Evolutionary conservation across 2,329 filamentous ascomycete genomes (phyloP).

Genomic region (Aspergillus oerlinghausenensis): DNA sequence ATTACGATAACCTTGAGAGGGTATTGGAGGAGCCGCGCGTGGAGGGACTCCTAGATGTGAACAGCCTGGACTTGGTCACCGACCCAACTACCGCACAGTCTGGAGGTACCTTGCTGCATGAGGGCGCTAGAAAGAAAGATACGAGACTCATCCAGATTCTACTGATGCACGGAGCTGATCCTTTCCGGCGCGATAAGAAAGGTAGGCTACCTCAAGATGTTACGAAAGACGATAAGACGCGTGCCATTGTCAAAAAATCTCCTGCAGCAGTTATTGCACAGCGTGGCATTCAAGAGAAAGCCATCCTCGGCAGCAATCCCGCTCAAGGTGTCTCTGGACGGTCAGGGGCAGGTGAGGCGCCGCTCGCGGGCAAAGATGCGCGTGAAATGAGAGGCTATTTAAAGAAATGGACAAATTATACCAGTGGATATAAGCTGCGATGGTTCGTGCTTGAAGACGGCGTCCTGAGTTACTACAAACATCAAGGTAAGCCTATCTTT

Average conservation of each 20-base stretch:
- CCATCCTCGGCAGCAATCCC: slow-evolving; percentile 73
- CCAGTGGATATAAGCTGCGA: slow-evolving; percentile 89
- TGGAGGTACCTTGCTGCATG: slow-evolving; percentile 90
- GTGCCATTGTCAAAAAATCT: slow-evolving; percentile 85
- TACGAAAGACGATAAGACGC: slow-evolving; percentile 87
- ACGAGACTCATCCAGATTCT: slow-evolving; percentile 83
- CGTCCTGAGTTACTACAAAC: slow-evolving; percentile 97
- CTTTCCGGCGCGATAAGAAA: slow-evolving; percentile 89
- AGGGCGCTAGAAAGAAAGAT: slow-evolving; percentile 85
- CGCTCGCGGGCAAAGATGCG: slow-evolving; percentile 72
- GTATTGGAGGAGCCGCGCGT: slow-evolving; percentile 80
- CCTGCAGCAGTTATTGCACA: slow-evolving; percentile 92
- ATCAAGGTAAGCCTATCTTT: slow-evolving; percentile 57
- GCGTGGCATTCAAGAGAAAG: slow-evolving; percentile 93
- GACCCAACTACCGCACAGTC: slow-evolving; percentile 71
- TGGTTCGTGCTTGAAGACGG: slow-evolving; percentile 99
- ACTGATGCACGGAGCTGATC: slow-evolving; percentile 89
- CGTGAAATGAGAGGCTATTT: slow-evolving; percentile 98
- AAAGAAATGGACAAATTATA: slow-evolving; percentile 99
- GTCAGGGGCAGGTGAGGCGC: slow-evolving; percentile 43
- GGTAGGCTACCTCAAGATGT: slow-evolving; percentile 94
- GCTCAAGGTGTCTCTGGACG: slow-evolving; percentile 53
- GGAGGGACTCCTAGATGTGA: slow-evolving; percentile 84
- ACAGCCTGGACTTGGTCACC: slow-evolving; percentile 81
- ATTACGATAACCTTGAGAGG: slow-evolving; percentile 74